A percentile compares a stretch with the other conserved stretches of the same genome.
Conservation (phyloP, 164 flowering plant species). For the Houttuynia cordata region DNA sequence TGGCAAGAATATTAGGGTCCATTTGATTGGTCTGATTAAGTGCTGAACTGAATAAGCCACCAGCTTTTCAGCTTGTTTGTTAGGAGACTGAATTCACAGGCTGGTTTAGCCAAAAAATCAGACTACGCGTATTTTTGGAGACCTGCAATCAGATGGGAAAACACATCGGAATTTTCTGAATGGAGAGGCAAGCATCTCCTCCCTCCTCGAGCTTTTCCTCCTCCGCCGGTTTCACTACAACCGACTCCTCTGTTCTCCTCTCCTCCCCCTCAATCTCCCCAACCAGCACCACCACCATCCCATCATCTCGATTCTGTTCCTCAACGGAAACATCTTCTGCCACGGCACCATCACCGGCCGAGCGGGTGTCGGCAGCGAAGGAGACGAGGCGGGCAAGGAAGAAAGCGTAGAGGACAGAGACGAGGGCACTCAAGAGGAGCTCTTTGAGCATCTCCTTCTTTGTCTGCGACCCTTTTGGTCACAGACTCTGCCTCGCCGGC, state of each 20-base stretch:
- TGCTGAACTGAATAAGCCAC: no score
- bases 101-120: no score
- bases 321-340: background rate
- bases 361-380: conserved; percentile 11
- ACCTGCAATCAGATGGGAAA: no score
- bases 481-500: background rate
- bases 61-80: no score
- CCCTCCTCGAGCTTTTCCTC: background rate
- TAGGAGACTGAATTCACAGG: no score
- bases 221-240: background rate
- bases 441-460: conserved; percentile 21
- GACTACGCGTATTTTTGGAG: no score
- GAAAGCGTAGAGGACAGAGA: conserved; percentile 37
- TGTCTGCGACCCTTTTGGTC: no score
- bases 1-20: no score
- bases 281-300: no score
- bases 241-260: background rate
- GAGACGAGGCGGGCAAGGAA: conserved; percentile 47
- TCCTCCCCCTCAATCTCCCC: background rate
- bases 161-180: no score
- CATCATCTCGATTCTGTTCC: background rate
- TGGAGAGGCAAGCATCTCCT: background rate
- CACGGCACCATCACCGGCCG: background rate
- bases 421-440: conserved; percentile 26
- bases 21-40: no score